Percentiles rank a stretch among this genome's conserved stretches.
Conservation (phyloP, 140 eudicot species). For the Erigeron philadelphicus region DNA sequence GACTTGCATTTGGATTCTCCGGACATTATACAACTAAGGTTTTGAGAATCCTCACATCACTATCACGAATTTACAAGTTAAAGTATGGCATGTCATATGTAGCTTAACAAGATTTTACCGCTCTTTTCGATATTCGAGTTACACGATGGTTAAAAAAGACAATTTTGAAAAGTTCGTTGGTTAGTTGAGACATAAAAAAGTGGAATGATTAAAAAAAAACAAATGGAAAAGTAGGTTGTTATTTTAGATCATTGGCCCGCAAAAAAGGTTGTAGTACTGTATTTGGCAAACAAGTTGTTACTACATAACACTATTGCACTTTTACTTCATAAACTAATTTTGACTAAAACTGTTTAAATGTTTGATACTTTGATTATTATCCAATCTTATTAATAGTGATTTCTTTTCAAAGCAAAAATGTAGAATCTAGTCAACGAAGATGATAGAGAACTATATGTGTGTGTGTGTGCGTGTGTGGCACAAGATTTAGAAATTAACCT, state of each 20-base stretch:
- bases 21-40: too few species aligned
- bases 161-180: too few species aligned
- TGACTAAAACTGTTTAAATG: conserved; percentile 6
- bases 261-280: conserved; percentile 7
- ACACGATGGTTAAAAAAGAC: too few species aligned
- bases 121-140: too few species aligned
- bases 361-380: neutral
- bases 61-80: too few species aligned
- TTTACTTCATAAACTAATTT: conserved; percentile 3
- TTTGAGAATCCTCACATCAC: too few species aligned
- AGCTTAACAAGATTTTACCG: too few species aligned
- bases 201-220: too few species aligned
- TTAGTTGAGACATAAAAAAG: too few species aligned
- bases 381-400: conserved; percentile 11
- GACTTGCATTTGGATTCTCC: too few species aligned
- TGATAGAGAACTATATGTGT: conserved; percentile 16
- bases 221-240: too few species aligned
- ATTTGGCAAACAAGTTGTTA: conserved; percentile 18
- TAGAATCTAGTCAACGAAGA: neutral
- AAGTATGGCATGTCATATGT: too few species aligned
- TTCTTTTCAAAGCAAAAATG: neutral
- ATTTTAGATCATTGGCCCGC: neutral
- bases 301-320: conserved; percentile 14
- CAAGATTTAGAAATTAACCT: neutral
- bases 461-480: conserved; percentile 12